Conservation (phyloP, 164 flowering plant species). For the Annona cherimola region DNA sequence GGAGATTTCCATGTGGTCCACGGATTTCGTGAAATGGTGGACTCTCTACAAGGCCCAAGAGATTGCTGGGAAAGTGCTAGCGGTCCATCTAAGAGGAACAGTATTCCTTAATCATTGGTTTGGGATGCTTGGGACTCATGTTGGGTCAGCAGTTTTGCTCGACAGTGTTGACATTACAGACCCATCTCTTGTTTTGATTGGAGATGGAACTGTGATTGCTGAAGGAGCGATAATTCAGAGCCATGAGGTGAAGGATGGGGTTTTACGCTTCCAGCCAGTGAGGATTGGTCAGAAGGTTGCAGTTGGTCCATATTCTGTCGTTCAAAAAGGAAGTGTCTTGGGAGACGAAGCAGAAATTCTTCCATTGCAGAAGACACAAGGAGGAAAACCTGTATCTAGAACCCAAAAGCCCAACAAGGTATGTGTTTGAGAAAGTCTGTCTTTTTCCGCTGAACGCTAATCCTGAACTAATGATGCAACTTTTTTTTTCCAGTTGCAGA, state of each 20-base stretch:
- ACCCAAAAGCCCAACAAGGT: conserved; percentile 30
- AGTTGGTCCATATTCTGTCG: conserved; percentile 60
- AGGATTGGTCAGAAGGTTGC: conserved; percentile 51
- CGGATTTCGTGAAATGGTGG: conserved; percentile 71
- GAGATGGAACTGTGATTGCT: conserved; percentile 63
- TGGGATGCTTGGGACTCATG: conserved; percentile 65
- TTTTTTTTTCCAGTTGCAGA: conserved; percentile 15
- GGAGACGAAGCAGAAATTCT: conserved; percentile 39
- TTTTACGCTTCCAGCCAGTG: conserved; percentile 51
- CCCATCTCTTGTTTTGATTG: conserved; percentile 65
- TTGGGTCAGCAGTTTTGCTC: conserved; percentile 69
- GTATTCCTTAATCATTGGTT: conserved; percentile 71
- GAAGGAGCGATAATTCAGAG: conserved; percentile 74
- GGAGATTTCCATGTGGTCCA: conserved; percentile 60
- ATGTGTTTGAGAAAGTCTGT: not conserved
- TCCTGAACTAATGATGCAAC: not conserved
- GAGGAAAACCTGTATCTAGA: conserved; percentile 24
- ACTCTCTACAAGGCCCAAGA: conserved; percentile 67
- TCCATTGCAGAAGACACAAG: conserved; percentile 52
- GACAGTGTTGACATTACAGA: conserved; percentile 72
- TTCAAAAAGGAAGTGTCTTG: conserved; percentile 57
- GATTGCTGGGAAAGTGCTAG: conserved; percentile 51
- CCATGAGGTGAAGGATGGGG: conserved; percentile 70
- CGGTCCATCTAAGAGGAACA: conserved; percentile 74
- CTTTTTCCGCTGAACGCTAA: not conserved